phyloP scores from a whole-genome alignment of 768 basidiomycete species.

The Mycena indigotica region DNA sequence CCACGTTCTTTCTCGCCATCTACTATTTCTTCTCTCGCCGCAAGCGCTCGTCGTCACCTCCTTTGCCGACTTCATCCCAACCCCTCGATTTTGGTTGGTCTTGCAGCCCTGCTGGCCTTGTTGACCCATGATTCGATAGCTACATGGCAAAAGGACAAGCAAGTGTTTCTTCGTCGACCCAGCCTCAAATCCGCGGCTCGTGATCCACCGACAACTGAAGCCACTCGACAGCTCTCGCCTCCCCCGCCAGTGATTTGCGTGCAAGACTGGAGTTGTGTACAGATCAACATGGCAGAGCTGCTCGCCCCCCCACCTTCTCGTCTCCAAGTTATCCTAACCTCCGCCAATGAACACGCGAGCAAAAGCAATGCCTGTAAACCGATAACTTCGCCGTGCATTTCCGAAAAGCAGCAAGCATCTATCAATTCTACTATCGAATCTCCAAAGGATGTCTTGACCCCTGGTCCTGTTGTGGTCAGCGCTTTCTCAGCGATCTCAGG shows the following conservation, averaged over 20 bases:
- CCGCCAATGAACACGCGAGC: background rate
- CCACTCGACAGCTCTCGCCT: conserved; percentile 4
- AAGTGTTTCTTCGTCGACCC: conserved; percentile 19
- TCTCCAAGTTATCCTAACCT: background rate
- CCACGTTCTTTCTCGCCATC: conserved; percentile 14
- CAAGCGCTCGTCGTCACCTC: conserved; percentile 6
- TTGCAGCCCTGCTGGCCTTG: background rate
- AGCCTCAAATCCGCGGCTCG: conserved; percentile 12
- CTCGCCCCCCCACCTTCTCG: background rate
- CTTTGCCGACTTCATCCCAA: background rate
- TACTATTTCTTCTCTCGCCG: conserved; percentile 4
- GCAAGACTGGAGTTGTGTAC: conserved; percentile 21
- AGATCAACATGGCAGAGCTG: conserved; percentile 17
- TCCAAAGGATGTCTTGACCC: too few species aligned
- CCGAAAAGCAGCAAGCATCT: too few species aligned
- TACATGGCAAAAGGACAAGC: conserved; percentile 21
- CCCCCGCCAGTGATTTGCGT: conserved; percentile 16
- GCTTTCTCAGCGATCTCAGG: conserved; percentile 21
- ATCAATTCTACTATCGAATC: too few species aligned
- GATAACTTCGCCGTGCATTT: too few species aligned
- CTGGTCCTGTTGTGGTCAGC: too few species aligned
- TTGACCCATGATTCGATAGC: background rate
- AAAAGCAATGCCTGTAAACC: too few species aligned
- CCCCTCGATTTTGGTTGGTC: background rate
- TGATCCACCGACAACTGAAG: background rate